Conservation (phyloP, 495 filamentous ascomycete genomes). For the Podospora appendiculata region DNA sequence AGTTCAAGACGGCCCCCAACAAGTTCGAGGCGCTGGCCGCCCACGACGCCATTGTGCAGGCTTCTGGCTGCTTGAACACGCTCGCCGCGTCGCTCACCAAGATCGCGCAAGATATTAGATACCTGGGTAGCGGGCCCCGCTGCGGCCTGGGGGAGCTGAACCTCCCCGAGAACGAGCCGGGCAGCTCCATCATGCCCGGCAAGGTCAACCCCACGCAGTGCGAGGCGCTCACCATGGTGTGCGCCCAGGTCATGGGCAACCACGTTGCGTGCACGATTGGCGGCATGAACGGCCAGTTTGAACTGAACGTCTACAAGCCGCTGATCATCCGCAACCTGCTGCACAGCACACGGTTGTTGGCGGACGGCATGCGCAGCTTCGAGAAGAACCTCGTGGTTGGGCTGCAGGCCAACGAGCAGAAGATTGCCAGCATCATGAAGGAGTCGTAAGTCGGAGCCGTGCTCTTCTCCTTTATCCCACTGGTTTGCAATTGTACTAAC, state of each 20-base stretch:
- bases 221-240: constrained; percentile 96
- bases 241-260: constrained; percentile 96
- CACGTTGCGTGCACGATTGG: constrained; percentile 84
- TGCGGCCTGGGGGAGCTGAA: constrained; percentile 90
- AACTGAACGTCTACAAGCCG: constrained; percentile 98
- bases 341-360: constrained; percentile 77
- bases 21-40: constrained; percentile 98
- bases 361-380: constrained; percentile 91
- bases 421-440: constrained; percentile 79
- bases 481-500: constrained; percentile 4
- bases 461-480: neutral
- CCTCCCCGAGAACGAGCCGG: constrained; percentile 96
- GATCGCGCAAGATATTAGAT: constrained; percentile 96
- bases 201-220: constrained; percentile 99
- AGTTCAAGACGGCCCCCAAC: constrained; percentile 96
- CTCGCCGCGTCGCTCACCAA: constrained; percentile 90
- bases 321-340: constrained; percentile 90
- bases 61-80: constrained; percentile 87
- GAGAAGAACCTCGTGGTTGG: constrained; percentile 87
- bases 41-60: constrained; percentile 93
- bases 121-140: constrained; percentile 90
- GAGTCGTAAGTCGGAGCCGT: constrained; percentile 51
- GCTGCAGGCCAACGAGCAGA: constrained; percentile 84
- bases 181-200: constrained; percentile 95
- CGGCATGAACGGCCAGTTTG: constrained; percentile 97